These are phyloP conservation scores for Gyromitra esculenta DNA, from an alignment of 2,329 filamentous ascomycete species.

Conservation along the genomic window DNA sequence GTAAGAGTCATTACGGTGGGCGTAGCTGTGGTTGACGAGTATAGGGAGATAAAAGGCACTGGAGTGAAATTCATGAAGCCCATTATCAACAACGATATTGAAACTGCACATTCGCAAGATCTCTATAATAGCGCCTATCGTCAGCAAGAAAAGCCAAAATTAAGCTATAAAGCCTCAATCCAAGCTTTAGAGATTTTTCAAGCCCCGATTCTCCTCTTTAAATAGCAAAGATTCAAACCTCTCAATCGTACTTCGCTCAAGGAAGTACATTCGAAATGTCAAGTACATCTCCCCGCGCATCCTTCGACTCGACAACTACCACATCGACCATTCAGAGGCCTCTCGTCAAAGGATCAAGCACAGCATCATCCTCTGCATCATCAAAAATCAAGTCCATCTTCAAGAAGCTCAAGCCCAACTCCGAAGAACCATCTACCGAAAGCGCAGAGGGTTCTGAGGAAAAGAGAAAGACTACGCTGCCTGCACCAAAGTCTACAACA, in stretches of 20 bases:
- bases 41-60: not conserved
- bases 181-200: not conserved
- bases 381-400: constrained; percentile 13
- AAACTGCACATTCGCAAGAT: not conserved
- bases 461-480: not conserved
- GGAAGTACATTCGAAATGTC: not conserved
- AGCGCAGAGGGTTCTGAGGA: not conserved
- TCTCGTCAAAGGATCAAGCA: not conserved
- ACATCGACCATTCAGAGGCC: constrained; percentile 1
- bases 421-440: not conserved
- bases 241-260: not conserved
- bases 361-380: not conserved
- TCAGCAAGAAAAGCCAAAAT: not conserved
- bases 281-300: constrained; percentile 1
- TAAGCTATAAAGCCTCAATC: not conserved
- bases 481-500: constrained; percentile 13
- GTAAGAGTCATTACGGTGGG: too few species aligned
- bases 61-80: not conserved
- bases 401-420: constrained; percentile 9
- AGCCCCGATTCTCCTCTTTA: not conserved
- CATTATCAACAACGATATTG: not conserved
- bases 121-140: not conserved
- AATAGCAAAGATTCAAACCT: not conserved
- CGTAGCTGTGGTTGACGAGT: not conserved
- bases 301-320: constrained; percentile 15